Percentiles rank a stretch among this genome's conserved stretches.
phyloP scores from a whole-genome alignment of 169 alveolate species.

The Plasmodium billcollinsi region DNA sequence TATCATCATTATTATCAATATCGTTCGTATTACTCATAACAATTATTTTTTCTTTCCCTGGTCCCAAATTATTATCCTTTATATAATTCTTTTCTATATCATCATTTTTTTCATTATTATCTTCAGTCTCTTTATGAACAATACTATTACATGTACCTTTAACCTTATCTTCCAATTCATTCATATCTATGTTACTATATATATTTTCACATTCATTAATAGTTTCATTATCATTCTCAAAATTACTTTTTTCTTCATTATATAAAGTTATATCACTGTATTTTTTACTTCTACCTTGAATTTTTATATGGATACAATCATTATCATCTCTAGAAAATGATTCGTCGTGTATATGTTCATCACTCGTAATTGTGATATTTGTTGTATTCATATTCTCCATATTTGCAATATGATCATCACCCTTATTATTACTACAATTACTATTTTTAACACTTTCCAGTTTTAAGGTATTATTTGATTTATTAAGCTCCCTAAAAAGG shows the following conservation, averaged over 20 bases:
- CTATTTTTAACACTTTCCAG: not conserved
- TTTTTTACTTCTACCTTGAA: not conserved
- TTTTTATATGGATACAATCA: too few relatives aligned
- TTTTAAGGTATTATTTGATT: not conserved
- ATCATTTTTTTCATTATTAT: not conserved
- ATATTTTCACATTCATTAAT: not conserved
- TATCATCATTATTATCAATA: not conserved
- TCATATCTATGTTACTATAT: too few relatives aligned
- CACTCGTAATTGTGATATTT: not conserved
- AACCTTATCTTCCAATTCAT: not conserved
- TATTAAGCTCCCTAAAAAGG: slow-evolving; percentile 13
- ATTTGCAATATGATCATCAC: too few relatives aligned
- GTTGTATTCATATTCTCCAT: not conserved
- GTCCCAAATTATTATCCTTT: not conserved
- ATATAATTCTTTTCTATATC: not conserved
- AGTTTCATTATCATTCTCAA: not conserved
- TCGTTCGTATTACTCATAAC: not conserved
- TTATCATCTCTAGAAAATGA: not conserved
- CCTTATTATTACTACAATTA: not conserved
- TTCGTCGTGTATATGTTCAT: slow-evolving; percentile 3
- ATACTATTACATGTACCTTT: too few relatives aligned
- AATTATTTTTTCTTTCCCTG: too few relatives aligned
- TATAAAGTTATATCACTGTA: not conserved
- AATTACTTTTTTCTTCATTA: not conserved
- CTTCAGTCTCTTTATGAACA: not conserved